Percentiles rank a stretch among this genome's conserved stretches.
Conservation (phyloP, 768 basidiomycete genomes). For the Lyophyllum semitale region DNA sequence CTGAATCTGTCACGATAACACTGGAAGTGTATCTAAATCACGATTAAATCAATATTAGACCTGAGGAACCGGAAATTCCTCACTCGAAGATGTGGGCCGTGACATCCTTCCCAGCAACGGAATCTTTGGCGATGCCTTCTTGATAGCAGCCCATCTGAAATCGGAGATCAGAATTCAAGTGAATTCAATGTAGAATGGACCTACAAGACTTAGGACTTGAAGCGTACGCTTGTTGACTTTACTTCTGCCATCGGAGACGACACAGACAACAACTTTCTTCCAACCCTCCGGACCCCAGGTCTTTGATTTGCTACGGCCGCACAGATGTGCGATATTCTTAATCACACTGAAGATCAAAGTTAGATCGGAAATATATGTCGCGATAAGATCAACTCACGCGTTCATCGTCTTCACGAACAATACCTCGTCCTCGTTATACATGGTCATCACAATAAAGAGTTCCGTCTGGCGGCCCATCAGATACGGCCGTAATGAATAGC, state of each 20-base stretch:
- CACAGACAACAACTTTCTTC: constrained; percentile 88
- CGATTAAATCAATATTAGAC: constrained; percentile 1
- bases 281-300: constrained; percentile 88
- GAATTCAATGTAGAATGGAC: constrained; percentile 20
- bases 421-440: constrained; percentile 92
- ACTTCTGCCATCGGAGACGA: constrained; percentile 83
- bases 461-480: constrained; percentile 82
- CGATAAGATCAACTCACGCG: constrained; percentile 48
- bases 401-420: constrained; percentile 84
- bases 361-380: constrained; percentile 1
- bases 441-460: constrained; percentile 94
- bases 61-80: constrained; percentile 20
- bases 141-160: constrained; percentile 82
- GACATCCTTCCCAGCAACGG: constrained; percentile 85
- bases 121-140: constrained; percentile 89
- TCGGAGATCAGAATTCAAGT: background rate
- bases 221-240: constrained; percentile 91
- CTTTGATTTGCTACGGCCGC: constrained; percentile 67
- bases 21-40: constrained; percentile 68
- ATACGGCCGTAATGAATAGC: constrained; percentile 80
- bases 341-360: constrained; percentile 56
- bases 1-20: constrained; percentile 75
- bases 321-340: constrained; percentile 84
- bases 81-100: constrained; percentile 94
- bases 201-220: constrained; percentile 81